Evolutionary conservation across 148 eudicot species (phyloP), one percentile per base, ranked within the genome.

Genomic region (Dysphania ambrosioides): DNA sequence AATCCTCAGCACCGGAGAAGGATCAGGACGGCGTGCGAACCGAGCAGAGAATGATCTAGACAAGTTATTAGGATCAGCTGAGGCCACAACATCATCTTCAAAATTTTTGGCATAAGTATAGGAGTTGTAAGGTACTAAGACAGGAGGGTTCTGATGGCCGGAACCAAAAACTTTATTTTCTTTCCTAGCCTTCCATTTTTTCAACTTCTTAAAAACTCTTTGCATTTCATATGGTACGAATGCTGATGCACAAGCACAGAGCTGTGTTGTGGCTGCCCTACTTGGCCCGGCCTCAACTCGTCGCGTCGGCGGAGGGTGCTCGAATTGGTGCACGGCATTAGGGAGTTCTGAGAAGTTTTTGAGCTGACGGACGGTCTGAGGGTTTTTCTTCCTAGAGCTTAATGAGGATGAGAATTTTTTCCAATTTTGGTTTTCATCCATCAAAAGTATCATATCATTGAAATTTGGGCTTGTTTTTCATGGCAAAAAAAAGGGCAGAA

Each of bases 1-100:
- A 23, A 75, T 44, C 66, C 72, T 75, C 21, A 74, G 38, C 75
- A 74, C 70, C 18, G 80, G 81, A 19, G 88, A 72, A 0, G 91
- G 80, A n/a, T n/a, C 49, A 85, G 82, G 21, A 87, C 66, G 8
- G 76, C 79, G 32, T 4, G 76, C 79, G 32, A 86, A 90, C 9
- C 91, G 87, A 59, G 92, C 86, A 1, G 95, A 90, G 34, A 90
- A 90, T 0, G 95, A 86, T 51, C 86, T 69, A 35, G 74, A 75
- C 58, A 88, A 79, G 35, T 81, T 86, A 35, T 86, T 88, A 9
- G 77, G 78, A 66, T 82, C 86, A 23, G 65, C 78, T 53, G 53
- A 75, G n/a, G 18, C 36, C 55, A 26, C 51, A 4, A 83, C 86
- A 53, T 82, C 82, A 66, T 90, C 91, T 32, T 90, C 91, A 58